Evolutionary conservation across 2,329 filamentous ascomycete species (phyloP), one percentile per base, ranked within the genome.

Genomic region (Paramyrothecium sp.): DNA sequence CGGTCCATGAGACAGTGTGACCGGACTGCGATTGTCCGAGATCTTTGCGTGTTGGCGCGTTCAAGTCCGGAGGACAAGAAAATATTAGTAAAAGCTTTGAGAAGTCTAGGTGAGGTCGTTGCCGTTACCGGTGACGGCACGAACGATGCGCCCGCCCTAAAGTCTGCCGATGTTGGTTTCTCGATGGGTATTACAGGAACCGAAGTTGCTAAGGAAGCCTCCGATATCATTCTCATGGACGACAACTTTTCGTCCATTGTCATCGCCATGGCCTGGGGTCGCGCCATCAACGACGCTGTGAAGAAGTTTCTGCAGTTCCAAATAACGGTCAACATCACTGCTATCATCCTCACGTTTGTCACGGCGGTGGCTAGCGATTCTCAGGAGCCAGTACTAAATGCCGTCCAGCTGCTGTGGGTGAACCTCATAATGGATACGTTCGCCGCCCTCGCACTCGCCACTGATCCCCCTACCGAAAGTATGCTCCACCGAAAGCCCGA

Each of bases 271-370:
- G 82, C 82, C 75, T 86, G 84, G 84, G 84, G 84, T 55, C 79
- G 84, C 58, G 82, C 83, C 19, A 81, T 88, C 58, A 86, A 87
- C 61, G 85, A 88, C 62, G 82, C 84, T 0, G 83, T 87, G 19
- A 79, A 84, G 66, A 88, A 88, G 68, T 89, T 88, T 62, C 72
- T 88, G 47, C 85, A 88, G 74, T 86, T 87, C 65, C 81, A 85
- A 75, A 83, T 90, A 65, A 90, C 87, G 3, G 86, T 89, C 69
- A 89, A 89, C 67, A 87, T 89, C 61, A 88, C 86, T 8, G 86
- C 86, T 5, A 85, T 88, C 16, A 69, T 87, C 46, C 78, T 88
- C n/a, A 85, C 86, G 8, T 87, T 89, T 60, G 75, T 88, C 58
- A 85, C 85, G 5, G 81, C 85, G 11, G 82, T 89, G 51, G 80